These are phyloP conservation scores for Ascoidea asiatica DNA, from an alignment of 805 yeast genomes.

Conservation along the genomic window DNA sequence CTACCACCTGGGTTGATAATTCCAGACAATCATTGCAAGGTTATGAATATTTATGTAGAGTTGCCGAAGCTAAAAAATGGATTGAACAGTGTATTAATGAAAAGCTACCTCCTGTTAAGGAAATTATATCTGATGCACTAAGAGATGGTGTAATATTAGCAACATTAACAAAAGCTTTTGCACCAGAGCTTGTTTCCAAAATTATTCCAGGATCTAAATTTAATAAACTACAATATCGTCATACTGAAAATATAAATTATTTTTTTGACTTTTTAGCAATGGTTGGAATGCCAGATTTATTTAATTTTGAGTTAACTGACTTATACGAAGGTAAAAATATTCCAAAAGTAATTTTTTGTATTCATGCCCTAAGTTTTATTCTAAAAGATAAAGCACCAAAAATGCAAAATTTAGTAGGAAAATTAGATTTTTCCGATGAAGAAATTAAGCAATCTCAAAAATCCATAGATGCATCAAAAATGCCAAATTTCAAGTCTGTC, in stretches of 20 bases:
- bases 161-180: constrained; percentile 55
- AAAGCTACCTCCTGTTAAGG: constrained; percentile 38
- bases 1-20: constrained; percentile 8
- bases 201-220: constrained; percentile 37
- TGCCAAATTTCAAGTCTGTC: constrained; percentile 58
- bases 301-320: constrained; percentile 85
- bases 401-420: constrained; percentile 50
- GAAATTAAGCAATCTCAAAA: constrained; percentile 57
- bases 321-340: constrained; percentile 82
- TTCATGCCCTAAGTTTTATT: constrained; percentile 77
- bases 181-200: constrained; percentile 47
- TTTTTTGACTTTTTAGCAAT: constrained; percentile 60
- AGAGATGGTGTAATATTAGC: constrained; percentile 83
- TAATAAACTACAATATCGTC: constrained; percentile 61
- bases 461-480: constrained; percentile 46
- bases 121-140: constrained; percentile 46
- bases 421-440: constrained; percentile 45
- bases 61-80: constrained; percentile 72
- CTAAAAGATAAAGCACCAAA: constrained; percentile 45
- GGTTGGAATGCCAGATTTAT: constrained; percentile 73
- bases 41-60: constrained; percentile 71
- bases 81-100: constrained; percentile 52
- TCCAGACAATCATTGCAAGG: constrained; percentile 20
- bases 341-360: constrained; percentile 87
- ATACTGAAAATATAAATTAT: constrained; percentile 82